Evolutionary conservation across 2,329 filamentous ascomycete genomes (phyloP).

Genomic region (Botrytis cinerea): DNA sequence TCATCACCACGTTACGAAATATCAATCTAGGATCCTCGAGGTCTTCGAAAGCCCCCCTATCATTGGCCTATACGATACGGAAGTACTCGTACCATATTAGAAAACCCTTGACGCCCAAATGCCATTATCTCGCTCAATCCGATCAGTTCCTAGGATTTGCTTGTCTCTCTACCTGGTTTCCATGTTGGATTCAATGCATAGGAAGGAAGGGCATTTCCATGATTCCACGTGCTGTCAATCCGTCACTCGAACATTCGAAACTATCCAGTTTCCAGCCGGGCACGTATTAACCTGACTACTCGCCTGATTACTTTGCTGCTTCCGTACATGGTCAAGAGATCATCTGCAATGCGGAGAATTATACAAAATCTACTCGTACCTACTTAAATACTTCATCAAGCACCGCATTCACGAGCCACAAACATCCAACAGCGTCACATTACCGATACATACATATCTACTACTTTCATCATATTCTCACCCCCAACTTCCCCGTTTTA

Average conservation of each 20-base stretch:
- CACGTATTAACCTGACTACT: neutral
- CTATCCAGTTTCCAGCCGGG: neutral
- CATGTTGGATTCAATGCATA: neutral
- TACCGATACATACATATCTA: neutral
- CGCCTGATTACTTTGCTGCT: neutral
- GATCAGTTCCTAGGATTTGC: neutral
- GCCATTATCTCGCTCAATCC: slow-evolving; percentile 7
- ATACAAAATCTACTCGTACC: neutral
- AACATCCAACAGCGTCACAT: slow-evolving; percentile 6
- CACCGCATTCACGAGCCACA: slow-evolving; percentile 10
- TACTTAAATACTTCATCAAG: neutral
- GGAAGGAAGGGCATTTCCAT: neutral
- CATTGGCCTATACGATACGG: neutral
- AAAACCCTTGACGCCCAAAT: slow-evolving; percentile 13
- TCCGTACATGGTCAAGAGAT: neutral
- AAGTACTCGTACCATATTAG: neutral
- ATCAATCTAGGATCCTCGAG: neutral
- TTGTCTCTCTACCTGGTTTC: neutral
- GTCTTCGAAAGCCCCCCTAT: neutral
- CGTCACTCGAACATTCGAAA: slow-evolving; percentile 6
- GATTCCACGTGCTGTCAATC: neutral
- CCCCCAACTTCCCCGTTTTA: neutral
- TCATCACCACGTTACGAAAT: neutral
- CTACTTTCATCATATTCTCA: neutral
- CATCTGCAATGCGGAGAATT: slow-evolving; percentile 12